phyloP scores from a whole-genome alignment of 768 basidiomycete genomes.

The Lactarius sp. region DNA sequence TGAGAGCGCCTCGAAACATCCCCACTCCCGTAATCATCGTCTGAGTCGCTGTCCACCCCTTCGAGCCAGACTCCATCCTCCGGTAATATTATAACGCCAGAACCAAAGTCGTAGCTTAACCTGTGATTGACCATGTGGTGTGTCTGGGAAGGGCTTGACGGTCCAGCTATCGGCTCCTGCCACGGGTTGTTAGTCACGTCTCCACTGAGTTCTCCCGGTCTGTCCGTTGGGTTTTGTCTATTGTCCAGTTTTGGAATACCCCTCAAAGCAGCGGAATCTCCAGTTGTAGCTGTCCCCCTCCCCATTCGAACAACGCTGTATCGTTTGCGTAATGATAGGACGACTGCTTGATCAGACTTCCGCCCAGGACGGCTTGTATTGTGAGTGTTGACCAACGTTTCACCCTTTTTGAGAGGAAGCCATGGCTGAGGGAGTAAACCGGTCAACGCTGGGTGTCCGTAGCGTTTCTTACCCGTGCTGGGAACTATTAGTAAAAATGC shows the following conservation, averaged over 20 bases:
- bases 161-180: conserved; percentile 45
- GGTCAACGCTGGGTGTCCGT: conserved; percentile 93
- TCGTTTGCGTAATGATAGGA: conserved; percentile 75
- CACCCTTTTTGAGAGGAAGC: conserved; percentile 85
- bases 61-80: conserved; percentile 58
- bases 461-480: conserved; percentile 91
- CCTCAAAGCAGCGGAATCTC: conserved; percentile 3
- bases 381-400: conserved; percentile 62
- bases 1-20: conserved; percentile 27
- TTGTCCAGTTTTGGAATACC: conserved; percentile 22
- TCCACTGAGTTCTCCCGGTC: conserved; percentile 4
- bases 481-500: not conserved
- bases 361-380: conserved; percentile 35
- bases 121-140: conserved; percentile 44
- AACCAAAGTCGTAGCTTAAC: conserved; percentile 79
- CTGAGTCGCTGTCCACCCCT: conserved; percentile 40
- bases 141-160: conserved; percentile 29
- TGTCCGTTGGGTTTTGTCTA: conserved; percentile 7
- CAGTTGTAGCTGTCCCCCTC: conserved; percentile 14
- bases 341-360: conserved; percentile 56
- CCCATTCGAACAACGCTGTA: conserved; percentile 48
- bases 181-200: conserved; percentile 47
- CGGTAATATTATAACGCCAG: conserved; percentile 85
- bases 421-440: conserved; percentile 91
- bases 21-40: conserved; percentile 41